Evolutionary conservation across 306 rosid species (phyloP), one percentile per base, ranked within the genome.

Genomic region (Ziziphus jujuba): DNA sequence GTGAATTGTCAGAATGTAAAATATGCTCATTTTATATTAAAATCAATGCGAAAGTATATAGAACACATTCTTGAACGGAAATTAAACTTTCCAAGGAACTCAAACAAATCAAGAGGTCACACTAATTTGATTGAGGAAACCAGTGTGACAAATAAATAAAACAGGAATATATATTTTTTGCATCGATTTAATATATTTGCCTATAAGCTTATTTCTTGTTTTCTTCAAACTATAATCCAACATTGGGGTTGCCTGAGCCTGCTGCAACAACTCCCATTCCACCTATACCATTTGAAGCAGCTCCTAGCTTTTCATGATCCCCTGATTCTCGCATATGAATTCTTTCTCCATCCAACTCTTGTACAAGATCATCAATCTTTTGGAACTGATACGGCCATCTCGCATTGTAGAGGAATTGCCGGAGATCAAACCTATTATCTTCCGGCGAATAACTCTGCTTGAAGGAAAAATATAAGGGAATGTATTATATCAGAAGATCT

Each of bases 241-340:
- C 96, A 55, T 72, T 88, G 61, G 97, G 99, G 63, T 93, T 90
- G 75, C 97, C 97, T 50, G 97, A 85, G 77, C 96, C 99, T 33
- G 87, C 92, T 59, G 99, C 96, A 52, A 82, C 87, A 68, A 93
- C 97, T 80, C 99, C 96, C 90, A 92, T 83, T 45, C 98, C 98
- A 48, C 85, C 84, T 59, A 75, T 84, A 75, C 76, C 87, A 28
- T 78, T 59, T 69, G 81, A 78, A 66, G 82, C 50, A 55, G 72
- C 77, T 56, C 75, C 72, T 33, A 73, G 45, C 44, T 56, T 66
- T 45, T 80, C 89, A 45, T 76, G 86, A 64, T 71, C 72, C 53
- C 63, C 69, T 35, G 80, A 65, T 59, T 80, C 83, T 56, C 70
- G 70, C 75, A 77, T 43, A 16, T 63, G 79, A 50, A 82, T 73